Conservation (phyloP, 768 basidiomycete genomes). For the Tylopilus balloui region DNA sequence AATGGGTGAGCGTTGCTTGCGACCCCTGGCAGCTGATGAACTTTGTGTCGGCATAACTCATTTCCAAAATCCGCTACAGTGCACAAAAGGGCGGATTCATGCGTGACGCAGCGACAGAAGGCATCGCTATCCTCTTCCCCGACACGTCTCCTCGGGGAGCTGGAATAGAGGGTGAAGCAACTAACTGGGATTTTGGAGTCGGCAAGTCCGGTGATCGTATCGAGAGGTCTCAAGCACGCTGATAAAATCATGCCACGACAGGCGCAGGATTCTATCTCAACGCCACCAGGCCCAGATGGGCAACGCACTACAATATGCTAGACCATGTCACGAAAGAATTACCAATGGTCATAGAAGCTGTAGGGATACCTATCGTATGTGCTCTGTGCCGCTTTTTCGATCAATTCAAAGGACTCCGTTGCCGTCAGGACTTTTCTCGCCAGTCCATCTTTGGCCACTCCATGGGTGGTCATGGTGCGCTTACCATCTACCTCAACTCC, state of each 20-base stretch:
- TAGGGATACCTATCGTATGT: conserved; percentile 74
- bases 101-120: conserved; percentile 76
- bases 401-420: not conserved
- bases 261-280: conserved; percentile 95
- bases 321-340: conserved; percentile 81
- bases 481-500: conserved; percentile 83
- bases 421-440: conserved; percentile 67
- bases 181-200: conserved; percentile 87
- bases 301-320: conserved; percentile 84
- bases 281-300: conserved; percentile 72
- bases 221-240: not conserved
- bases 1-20: conserved; percentile 58
- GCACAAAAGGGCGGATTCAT: conserved; percentile 94
- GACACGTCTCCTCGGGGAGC: conserved; percentile 96
- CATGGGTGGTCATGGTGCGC: conserved; percentile 96
- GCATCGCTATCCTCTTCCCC: conserved; percentile 85
- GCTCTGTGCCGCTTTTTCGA: not conserved
- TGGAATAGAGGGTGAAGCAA: conserved; percentile 73
- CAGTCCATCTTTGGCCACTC: conserved; percentile 94
- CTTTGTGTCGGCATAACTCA: not conserved
- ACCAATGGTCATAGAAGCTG: conserved; percentile 69
- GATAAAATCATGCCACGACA: conserved; percentile 13
- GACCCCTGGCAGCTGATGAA: not conserved
- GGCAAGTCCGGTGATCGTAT: conserved; percentile 37
- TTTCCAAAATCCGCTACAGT: conserved; percentile 34